phyloP scores from a whole-genome alignment of 1,284 basidiomycete genomes.

The Tilletia setariae region DNA sequence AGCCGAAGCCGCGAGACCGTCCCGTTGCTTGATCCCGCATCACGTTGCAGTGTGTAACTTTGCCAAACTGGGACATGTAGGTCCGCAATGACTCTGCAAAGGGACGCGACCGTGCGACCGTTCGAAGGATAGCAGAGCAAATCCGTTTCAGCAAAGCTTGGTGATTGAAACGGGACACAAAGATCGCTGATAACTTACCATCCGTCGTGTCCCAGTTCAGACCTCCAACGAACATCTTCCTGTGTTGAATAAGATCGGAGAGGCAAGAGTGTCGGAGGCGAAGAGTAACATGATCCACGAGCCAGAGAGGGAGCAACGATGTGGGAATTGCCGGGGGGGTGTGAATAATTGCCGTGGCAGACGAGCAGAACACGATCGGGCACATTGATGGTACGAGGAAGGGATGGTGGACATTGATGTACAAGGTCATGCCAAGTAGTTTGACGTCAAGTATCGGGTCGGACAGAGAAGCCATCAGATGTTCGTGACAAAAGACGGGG shows the following conservation, averaged over 20 bases:
- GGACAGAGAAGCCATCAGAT: too few species aligned
- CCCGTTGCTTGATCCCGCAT: constrained; percentile 86
- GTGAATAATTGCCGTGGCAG: too few species aligned
- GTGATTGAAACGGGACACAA: constrained; percentile 50
- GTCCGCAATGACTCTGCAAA: constrained; percentile 70
- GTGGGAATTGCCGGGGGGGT: too few species aligned
- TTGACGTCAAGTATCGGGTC: too few species aligned
- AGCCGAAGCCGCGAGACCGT: constrained; percentile 87
- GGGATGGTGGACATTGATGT: too few species aligned
- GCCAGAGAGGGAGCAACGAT: background rate
- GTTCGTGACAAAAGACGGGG: too few species aligned
- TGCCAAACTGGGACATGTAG: constrained; percentile 85
- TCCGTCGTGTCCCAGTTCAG: constrained; percentile 97
- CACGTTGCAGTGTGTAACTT: constrained; percentile 86
- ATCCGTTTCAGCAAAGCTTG: background rate
- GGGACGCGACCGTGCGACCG: too few species aligned
- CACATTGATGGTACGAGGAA: too few species aligned
- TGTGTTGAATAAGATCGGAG: constrained; percentile 55
- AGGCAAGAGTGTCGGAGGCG: background rate
- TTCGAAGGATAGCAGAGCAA: too few species aligned
- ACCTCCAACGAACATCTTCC: constrained; percentile 97
- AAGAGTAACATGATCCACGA: too few species aligned
- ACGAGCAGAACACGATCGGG: too few species aligned
- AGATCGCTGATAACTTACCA: constrained; percentile 57
- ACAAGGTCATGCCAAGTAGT: too few species aligned